A percentile compares a stretch with the other conserved stretches of the same genome.
phyloP scores from a whole-genome alignment of 2,329 filamentous ascomycete species.

The Sclerotinia glacialis region DNA sequence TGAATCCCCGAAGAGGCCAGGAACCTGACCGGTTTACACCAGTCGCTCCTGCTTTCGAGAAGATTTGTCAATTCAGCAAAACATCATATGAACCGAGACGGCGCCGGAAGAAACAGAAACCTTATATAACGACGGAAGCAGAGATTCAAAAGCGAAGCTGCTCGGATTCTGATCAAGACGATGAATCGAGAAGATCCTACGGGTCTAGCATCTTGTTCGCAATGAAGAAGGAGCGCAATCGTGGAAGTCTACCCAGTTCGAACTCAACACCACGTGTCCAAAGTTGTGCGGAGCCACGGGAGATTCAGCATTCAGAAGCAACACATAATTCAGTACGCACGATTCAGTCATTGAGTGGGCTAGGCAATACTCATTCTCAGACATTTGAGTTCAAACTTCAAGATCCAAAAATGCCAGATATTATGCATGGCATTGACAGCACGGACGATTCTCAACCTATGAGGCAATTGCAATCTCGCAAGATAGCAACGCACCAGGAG shows the following conservation, averaged over 20 bases:
- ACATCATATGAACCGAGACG: not conserved
- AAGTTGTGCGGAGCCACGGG: not conserved
- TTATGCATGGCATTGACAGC: not conserved
- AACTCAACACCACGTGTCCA: not conserved
- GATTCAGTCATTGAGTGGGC: too few species aligned
- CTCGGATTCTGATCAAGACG: not conserved
- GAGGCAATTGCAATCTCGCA: accelerated
- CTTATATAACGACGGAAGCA: not conserved
- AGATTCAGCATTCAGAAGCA: not conserved
- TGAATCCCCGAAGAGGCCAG: not conserved
- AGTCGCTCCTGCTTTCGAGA: not conserved
- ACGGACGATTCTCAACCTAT: not conserved
- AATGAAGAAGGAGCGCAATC: not conserved
- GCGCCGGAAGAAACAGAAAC: not conserved
- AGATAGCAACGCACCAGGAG: accelerated
- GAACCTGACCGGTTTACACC: not conserved
- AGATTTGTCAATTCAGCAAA: not conserved
- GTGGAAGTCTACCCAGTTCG: not conserved
- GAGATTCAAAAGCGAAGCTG: not conserved
- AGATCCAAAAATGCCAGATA: not conserved
- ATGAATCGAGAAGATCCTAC: not conserved
- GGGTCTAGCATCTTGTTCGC: accelerated
- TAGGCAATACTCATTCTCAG: not conserved
- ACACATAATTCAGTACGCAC: not conserved
- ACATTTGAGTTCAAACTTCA: not conserved